Conservation (phyloP, 2,329 filamentous ascomycete genomes). For the Tolypocladium cylindrosporum region DNA sequence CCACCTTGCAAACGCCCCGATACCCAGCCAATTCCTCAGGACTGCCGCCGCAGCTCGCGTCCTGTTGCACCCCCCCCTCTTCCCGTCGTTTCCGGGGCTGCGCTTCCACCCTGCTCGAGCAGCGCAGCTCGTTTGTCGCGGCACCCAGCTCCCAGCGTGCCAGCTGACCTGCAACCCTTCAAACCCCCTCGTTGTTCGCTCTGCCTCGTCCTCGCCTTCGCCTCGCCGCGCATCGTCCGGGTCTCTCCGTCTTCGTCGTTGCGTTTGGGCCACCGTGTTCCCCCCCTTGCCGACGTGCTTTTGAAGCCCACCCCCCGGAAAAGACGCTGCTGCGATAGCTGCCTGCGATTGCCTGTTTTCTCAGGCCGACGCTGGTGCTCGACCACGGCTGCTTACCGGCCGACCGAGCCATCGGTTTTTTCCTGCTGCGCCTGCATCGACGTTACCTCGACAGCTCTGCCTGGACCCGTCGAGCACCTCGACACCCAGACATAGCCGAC, state of each 20-base stretch:
- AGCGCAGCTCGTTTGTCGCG: slow-evolving; percentile 1
- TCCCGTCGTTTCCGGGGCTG: not conserved
- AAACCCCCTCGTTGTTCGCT: not conserved
- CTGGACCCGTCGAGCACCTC: not conserved
- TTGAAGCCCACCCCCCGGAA: not conserved
- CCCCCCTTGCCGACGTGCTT: not conserved
- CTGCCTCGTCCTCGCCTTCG: not conserved
- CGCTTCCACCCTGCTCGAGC: slow-evolving; percentile 1
- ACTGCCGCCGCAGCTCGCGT: not conserved
- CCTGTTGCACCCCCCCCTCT: not conserved
- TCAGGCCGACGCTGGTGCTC: not conserved
- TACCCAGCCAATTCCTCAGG: not conserved
- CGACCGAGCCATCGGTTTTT: not conserved
- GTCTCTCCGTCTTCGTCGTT: not conserved
- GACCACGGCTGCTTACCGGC: not conserved
- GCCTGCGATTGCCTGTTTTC: not conserved
- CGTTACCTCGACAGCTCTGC: not conserved
- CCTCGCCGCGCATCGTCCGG: not conserved
- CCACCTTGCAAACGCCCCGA: not conserved
- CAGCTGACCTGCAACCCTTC: not conserved
- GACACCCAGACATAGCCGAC: not conserved
- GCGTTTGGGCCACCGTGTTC: not conserved
- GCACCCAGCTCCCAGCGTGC: not conserved
- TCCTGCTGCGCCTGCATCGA: not conserved
- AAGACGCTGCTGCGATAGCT: not conserved